Conservation (phyloP, 2,329 filamentous ascomycete species). For the Botryotinia globosa region DNA sequence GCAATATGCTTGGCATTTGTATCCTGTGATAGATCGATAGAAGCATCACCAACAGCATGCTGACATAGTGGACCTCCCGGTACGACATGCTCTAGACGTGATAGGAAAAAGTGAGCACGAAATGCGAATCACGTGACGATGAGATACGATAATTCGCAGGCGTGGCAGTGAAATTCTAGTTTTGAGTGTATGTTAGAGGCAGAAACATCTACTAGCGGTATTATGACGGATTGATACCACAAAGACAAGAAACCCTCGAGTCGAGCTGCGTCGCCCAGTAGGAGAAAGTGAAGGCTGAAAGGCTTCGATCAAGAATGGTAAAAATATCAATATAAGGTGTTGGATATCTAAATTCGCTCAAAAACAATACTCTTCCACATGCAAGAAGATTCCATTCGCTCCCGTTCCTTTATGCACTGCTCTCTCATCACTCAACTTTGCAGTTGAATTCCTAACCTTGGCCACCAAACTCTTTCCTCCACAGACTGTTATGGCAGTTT, state of each 20-base stretch:
- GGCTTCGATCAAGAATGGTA: background rate
- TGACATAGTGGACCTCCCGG: background rate
- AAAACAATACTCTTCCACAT: slow-evolving; percentile 60
- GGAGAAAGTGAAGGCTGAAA: background rate
- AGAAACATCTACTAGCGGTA: background rate
- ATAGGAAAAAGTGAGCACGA: background rate
- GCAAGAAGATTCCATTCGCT: slow-evolving; percentile 59
- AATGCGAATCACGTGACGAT: background rate
- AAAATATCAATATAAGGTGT: background rate
- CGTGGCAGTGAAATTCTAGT: background rate
- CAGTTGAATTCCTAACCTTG: slow-evolving; percentile 54
- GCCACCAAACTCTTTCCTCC: slow-evolving; percentile 56
- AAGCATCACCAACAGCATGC: background rate
- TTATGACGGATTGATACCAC: background rate
- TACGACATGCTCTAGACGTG: background rate
- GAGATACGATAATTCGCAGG: background rate
- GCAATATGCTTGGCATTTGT: too few species aligned
- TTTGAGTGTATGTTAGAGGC: background rate
- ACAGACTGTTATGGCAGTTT: slow-evolving; percentile 60
- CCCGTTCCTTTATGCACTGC: slow-evolving; percentile 64
- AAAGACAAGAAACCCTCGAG: background rate
- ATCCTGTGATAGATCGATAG: background rate
- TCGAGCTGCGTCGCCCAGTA: background rate
- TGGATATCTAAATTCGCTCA: slow-evolving; percentile 30
- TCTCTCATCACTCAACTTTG: slow-evolving; percentile 56